phyloP scores from a whole-genome alignment of 371 early-diverging fungal genomes.

The Mycotypha africana region DNA sequence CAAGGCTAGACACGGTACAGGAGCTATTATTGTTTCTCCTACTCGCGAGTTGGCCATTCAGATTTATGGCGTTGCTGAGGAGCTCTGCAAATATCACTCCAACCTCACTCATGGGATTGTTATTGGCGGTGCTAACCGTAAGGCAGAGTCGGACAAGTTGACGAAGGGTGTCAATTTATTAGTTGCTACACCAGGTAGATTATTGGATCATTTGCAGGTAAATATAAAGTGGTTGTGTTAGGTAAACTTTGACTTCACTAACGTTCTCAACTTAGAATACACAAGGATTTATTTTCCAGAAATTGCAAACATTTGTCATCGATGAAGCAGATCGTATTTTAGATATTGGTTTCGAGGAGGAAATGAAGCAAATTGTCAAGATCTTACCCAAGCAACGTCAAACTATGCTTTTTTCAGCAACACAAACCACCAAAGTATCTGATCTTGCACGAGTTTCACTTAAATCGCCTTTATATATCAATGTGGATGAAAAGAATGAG shows the following conservation, averaged over 20 bases:
- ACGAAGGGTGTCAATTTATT: slow-evolving; percentile 91
- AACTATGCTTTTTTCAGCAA: slow-evolving; percentile 97
- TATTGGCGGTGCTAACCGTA: slow-evolving; percentile 96
- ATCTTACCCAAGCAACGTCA: slow-evolving; percentile 85
- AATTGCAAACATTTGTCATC: slow-evolving; percentile 88
- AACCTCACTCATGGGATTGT: slow-evolving; percentile 90
- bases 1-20: slow-evolving; percentile 96
- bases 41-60: slow-evolving; percentile 99
- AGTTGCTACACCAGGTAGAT: slow-evolving; percentile 97
- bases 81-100: slow-evolving; percentile 84
- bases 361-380: slow-evolving; percentile 95
- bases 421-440: slow-evolving; percentile 96
- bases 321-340: slow-evolving; percentile 99
- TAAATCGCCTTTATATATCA: slow-evolving; percentile 93
- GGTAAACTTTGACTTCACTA: too few relatives aligned
- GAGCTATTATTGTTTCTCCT: slow-evolving; percentile 96
- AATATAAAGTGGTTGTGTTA: too few relatives aligned
- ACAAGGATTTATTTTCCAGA: slow-evolving; percentile 86
- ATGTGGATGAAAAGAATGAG: slow-evolving; percentile 90
- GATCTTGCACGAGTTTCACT: slow-evolving; percentile 95
- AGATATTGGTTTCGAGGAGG: slow-evolving; percentile 98
- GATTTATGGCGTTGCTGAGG: slow-evolving; percentile 96
- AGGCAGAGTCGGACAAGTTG: slow-evolving; percentile 93
- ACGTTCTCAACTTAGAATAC: slow-evolving; percentile 68
- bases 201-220: slow-evolving; percentile 92